A percentile compares a stretch with the other conserved stretches of the same genome.
Evolutionary conservation across 208 protist genomes (phyloP).

Genomic region (Trypanosoma rangeli): DNA sequence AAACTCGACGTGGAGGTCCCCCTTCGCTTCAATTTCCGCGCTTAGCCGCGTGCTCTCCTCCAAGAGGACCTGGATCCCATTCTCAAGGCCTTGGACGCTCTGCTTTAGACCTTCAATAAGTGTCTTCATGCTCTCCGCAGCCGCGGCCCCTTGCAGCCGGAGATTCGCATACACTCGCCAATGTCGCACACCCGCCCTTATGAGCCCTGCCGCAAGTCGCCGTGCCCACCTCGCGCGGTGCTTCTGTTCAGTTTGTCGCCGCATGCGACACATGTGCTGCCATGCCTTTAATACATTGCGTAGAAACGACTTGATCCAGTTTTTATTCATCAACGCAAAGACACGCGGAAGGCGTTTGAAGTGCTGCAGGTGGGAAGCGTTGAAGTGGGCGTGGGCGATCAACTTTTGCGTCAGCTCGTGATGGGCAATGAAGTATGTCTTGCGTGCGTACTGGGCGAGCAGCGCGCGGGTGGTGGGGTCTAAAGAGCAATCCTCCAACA

Average conservation of each 20-base stretch:
- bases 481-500: constrained; percentile 20
- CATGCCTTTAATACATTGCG: constrained; percentile 62
- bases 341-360: constrained; percentile 53
- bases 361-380: constrained; percentile 47
- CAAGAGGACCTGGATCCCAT: constrained; percentile 42
- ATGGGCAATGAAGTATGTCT: constrained; percentile 76
- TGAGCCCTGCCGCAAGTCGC: constrained; percentile 50
- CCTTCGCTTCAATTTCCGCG: constrained; percentile 34
- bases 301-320: constrained; percentile 62
- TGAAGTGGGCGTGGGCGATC: constrained; percentile 44
- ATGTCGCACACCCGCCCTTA: constrained; percentile 38
- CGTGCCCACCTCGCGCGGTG: constrained; percentile 60
- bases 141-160: constrained; percentile 28
- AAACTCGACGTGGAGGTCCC: constrained; percentile 32
- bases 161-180: constrained; percentile 66
- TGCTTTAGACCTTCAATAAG: constrained; percentile 39
- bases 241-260: constrained; percentile 53
- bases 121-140: constrained; percentile 38
- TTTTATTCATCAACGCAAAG: constrained; percentile 48
- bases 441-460: constrained; percentile 59
- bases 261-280: constrained; percentile 43
- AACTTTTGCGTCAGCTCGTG: constrained; percentile 46
- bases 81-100: constrained; percentile 34
- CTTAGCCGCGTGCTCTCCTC: constrained; percentile 36
- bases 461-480: constrained; percentile 12